A percentile compares a stretch with the other conserved stretches of the same genome.
These are phyloP conservation scores for Aspergillus flavus DNA, from an alignment of 2,329 filamentous ascomycete species.

Conservation along the genomic window DNA sequence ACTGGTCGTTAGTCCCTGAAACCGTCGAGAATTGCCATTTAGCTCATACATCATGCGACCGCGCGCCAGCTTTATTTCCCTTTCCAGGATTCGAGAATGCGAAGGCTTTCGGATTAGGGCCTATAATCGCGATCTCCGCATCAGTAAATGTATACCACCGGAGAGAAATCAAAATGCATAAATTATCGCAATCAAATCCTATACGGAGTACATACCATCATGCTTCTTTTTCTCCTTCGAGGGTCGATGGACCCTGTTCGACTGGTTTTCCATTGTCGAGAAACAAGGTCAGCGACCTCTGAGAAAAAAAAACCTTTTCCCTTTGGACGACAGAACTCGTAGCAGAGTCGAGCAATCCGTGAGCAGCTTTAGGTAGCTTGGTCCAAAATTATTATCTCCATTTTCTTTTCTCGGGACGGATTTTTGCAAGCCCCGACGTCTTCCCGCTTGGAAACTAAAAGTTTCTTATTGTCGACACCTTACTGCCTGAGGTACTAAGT, in stretches of 20 bases:
- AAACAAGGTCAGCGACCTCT: conserved; percentile 33
- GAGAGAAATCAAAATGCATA: not conserved
- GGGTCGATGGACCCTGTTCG: conserved; percentile 82
- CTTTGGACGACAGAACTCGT: conserved; percentile 16
- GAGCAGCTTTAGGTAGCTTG: conserved; percentile 22
- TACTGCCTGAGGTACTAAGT: conserved; percentile 20
- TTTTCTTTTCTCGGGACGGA: conserved; percentile 29
- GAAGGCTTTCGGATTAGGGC: conserved; percentile 87
- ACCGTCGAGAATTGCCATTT: not conserved
- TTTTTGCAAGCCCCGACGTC: conserved; percentile 25
- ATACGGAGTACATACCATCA: conserved; percentile 53
- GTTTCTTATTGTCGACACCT: conserved; percentile 8
- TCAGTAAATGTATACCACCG: conserved; percentile 1
- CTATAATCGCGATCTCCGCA: conserved; percentile 43
- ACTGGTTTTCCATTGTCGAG: conserved; percentile 73
- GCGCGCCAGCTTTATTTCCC: conserved; percentile 67
- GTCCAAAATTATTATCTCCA: conserved; percentile 38
- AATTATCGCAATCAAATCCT: not conserved
- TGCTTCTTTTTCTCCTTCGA: conserved; percentile 85
- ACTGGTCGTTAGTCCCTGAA: conserved; percentile 18
- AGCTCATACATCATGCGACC: conserved; percentile 56
- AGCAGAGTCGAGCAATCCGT: conserved; percentile 16
- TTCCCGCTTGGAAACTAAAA: conserved; percentile 15
- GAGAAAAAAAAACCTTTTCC: conserved; percentile 18
- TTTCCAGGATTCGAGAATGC: conserved; percentile 80